phyloP scores from a whole-genome alignment of 352 stramenopile species.

The Pythium volutum region DNA sequence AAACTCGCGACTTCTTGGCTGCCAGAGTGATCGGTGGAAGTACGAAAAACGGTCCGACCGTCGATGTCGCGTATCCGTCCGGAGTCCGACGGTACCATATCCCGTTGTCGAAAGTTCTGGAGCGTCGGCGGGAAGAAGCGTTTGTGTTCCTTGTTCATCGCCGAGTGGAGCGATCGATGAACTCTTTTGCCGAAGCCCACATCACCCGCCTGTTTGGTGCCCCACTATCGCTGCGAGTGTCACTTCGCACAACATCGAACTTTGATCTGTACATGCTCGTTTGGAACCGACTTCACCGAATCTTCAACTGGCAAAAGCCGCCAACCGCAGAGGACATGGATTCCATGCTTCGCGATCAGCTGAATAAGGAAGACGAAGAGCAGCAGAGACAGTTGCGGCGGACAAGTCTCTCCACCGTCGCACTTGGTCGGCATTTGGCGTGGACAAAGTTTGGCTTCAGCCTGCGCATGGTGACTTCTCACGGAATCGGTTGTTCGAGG shows the following conservation, averaged over 20 bases:
- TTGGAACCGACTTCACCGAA: conserved; percentile 73
- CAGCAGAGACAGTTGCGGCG: conserved; percentile 25
- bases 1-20: conserved; percentile 51
- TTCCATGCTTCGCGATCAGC: conserved; percentile 14
- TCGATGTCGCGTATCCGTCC: conserved; percentile 67
- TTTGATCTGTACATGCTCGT: conserved; percentile 79
- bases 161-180: conserved; percentile 73
- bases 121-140: conserved; percentile 45
- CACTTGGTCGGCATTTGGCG: conserved; percentile 58
- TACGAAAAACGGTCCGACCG: conserved; percentile 37
- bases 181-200: conserved; percentile 79
- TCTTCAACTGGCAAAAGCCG: conserved; percentile 80
- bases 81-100: conserved; percentile 63
- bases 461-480: conserved; percentile 73
- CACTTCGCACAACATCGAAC: conserved; percentile 50
- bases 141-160: conserved; percentile 84
- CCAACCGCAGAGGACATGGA: conserved; percentile 31
- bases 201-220: conserved; percentile 78
- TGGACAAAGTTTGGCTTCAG: conserved; percentile 83
- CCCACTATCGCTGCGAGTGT: conserved; percentile 71
- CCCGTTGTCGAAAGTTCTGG: conserved; percentile 50
- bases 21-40: conserved; percentile 72
- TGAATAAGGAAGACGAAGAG: conserved; percentile 14
- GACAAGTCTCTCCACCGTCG: conserved; percentile 52
- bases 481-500: conserved; percentile 81